phyloP scores from a whole-genome alignment of 352 stramenopile species.

The Phytophthora pistaciae region DNA sequence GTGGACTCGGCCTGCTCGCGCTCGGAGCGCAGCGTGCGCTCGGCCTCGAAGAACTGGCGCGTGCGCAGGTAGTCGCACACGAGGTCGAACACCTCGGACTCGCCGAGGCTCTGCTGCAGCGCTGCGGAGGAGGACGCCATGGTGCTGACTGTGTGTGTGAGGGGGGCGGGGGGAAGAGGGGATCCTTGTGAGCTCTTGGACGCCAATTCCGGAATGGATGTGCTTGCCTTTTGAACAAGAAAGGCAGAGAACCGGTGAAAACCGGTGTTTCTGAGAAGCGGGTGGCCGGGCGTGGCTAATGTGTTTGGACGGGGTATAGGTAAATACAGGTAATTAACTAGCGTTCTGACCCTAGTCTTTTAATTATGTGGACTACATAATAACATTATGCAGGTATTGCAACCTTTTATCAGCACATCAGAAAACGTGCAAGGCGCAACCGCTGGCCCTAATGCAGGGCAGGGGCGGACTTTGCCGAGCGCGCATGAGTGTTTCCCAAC shows the following conservation, averaged over 20 bases:
- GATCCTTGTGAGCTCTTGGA: slow-evolving; percentile 32
- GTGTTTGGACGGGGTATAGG: neutral
- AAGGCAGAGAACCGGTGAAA: neutral
- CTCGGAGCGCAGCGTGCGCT: slow-evolving; percentile 77
- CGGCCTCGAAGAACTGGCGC: slow-evolving; percentile 87
- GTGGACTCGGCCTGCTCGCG: slow-evolving; percentile 53
- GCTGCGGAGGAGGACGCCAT: slow-evolving; percentile 70
- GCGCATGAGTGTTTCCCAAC: slow-evolving; percentile 3
- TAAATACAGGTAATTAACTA: neutral
- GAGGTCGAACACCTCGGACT: slow-evolving; percentile 89
- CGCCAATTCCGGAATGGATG: slow-evolving; percentile 41
- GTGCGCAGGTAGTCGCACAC: slow-evolving; percentile 90
- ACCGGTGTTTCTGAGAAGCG: slow-evolving; percentile 19
- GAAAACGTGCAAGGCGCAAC: slow-evolving; percentile 6
- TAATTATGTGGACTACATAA: neutral
- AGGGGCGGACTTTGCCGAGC: neutral
- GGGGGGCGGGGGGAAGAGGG: slow-evolving; percentile 1
- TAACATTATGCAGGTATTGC: slow-evolving; percentile 3
- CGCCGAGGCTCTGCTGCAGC: slow-evolving; percentile 82
- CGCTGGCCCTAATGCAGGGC: slow-evolving; percentile 14
- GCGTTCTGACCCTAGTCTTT: neutral
- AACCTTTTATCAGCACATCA: slow-evolving; percentile 27
- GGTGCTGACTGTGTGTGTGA: neutral
- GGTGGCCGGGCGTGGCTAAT: slow-evolving; percentile 19
- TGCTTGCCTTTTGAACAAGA: neutral